Conservation (phyloP, 495 filamentous ascomycete genomes). For the Xylaria cubensis region DNA sequence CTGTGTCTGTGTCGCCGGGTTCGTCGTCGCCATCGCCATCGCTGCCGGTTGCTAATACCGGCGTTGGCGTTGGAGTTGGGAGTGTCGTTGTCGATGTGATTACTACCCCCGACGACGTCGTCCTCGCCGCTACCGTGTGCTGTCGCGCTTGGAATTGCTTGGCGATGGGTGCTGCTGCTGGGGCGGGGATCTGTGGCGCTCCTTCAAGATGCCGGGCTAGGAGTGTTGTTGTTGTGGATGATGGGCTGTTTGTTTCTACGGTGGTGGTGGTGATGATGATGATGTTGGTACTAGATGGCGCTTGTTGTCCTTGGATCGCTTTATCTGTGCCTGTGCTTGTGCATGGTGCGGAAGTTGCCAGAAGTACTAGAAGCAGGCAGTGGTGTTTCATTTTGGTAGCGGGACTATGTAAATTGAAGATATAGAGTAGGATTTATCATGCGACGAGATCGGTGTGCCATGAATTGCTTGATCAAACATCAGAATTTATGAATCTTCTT, state of each 20-base stretch:
- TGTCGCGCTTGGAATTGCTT: slow-evolving; percentile 5
- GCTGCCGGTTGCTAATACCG: neutral
- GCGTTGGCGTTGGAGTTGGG: neutral
- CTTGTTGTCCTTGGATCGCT: neutral
- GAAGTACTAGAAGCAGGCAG: slow-evolving; percentile 7
- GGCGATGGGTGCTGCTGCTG: neutral
- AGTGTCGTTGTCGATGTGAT: neutral
- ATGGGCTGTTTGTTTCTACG: neutral
- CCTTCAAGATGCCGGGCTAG: neutral
- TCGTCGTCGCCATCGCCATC: neutral
- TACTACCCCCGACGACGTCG: neutral
- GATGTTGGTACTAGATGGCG: neutral
- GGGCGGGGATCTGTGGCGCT: neutral
- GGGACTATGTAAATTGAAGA: neutral
- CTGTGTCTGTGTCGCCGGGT: slow-evolving; percentile 28
- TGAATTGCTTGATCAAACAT: neutral
- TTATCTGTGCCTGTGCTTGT: neutral
- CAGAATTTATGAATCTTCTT: neutral
- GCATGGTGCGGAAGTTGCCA: neutral
- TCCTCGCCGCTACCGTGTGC: neutral
- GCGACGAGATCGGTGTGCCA: neutral
- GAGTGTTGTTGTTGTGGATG: neutral
- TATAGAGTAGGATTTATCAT: neutral
- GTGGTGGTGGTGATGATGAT: neutral
- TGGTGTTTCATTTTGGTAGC: neutral